Evolutionary conservation across 176 grass and related monocot species (phyloP), one percentile per base, ranked within the genome.

Genomic region (Carex pumila): DNA sequence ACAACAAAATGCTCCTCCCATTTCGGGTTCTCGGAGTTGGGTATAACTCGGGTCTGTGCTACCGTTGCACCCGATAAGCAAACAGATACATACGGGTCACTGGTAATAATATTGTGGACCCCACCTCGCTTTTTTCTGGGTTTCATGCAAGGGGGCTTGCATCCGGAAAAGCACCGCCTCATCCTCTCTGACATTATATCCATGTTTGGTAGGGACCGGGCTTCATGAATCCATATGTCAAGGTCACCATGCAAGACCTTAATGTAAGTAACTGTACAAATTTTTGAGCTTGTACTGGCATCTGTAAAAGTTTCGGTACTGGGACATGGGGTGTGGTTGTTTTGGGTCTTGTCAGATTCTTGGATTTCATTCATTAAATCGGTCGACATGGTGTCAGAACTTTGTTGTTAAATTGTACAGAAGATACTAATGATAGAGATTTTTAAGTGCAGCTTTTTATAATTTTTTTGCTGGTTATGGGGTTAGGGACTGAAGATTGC

Each of bases 1-100:
- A 94, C 86, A 79, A 87, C 89, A 79, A 98, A 98, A 67, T 98
- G 95, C 56, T 98, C 95, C 11, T 94, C 91, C 95, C 95, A 94
- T 87, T 94, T 98, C 2, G 95, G 95, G 50, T 98, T 87, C 85
- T 98, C 95, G 0, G 92, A 91, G 85, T 98, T 98, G 0, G 91
- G 74, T 65, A 98, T 98, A 19, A 98, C 89, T 61, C 95, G 85
- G 68, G 95, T 98, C 79, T 98, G 95, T 21, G 95, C 92, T 4
- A 98, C 88, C 6, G 95, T 94, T 34, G 95, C 90, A 31, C 92
- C 90, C 0, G 95, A 80, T 15, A 98, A 81, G 76, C 95, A 98
- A 71, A 98, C 91, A 2, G 95, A 98, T 64, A 98, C 95, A 72
- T 98, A 98, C 0, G 95, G 95, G 83, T 98, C 95, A 50, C 95